Percentiles rank a stretch among this genome's conserved stretches.
phyloP scores from a whole-genome alignment of 371 early-diverging fungal genomes.

The Circinella minor region DNA sequence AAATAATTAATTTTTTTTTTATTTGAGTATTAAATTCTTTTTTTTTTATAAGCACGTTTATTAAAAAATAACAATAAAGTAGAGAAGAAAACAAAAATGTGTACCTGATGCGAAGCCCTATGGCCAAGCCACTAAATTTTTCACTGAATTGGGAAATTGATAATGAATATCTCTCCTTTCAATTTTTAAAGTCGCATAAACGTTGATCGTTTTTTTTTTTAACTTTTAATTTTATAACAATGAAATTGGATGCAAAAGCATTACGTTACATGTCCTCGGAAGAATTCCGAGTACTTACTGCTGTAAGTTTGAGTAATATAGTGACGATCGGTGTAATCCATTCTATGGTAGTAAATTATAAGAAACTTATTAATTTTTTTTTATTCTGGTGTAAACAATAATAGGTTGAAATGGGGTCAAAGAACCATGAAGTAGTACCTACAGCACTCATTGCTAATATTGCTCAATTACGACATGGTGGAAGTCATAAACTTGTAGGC shows the following conservation, averaged over 20 bases:
- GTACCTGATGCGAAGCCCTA: no score
- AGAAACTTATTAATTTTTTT: not conserved
- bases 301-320: conserved; percentile 57
- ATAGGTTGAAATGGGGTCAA: conserved; percentile 94
- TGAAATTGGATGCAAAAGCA: conserved; percentile 96
- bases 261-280: conserved; percentile 92
- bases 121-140: no score
- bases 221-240: conserved; percentile 28
- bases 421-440: conserved; percentile 98
- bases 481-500: conserved; percentile 81
- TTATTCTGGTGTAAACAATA: not conserved
- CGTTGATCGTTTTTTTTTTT: not conserved
- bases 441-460: conserved; percentile 87
- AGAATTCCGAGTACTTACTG: conserved; percentile 95
- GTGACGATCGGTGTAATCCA: no score
- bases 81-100: no score
- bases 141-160: no score
- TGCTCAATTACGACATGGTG: conserved; percentile 87
- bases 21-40: no score
- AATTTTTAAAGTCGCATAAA: not conserved
- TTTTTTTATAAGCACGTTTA: no score
- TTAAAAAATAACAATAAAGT: no score
- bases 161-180: no score
- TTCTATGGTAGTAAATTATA: no score
- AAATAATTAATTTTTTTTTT: no score